phyloP scores from a whole-genome alignment of 2,329 filamentous ascomycete genomes.

The Arthroderma sp. region DNA sequence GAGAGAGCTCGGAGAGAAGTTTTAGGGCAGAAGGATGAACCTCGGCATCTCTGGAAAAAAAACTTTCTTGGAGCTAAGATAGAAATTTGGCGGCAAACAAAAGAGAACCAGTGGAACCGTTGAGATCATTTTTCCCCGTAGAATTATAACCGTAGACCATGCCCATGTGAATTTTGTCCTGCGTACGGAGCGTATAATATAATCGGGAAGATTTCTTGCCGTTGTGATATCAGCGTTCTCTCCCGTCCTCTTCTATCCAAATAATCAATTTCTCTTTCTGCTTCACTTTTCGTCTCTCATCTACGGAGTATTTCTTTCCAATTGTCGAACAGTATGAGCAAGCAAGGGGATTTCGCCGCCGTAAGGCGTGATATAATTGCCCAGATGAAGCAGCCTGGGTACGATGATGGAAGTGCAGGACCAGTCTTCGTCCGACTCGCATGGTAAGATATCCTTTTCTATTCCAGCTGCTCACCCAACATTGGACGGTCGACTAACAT shows the following conservation, averaged over 20 bases:
- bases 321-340: constrained; percentile 27
- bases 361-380: constrained; percentile 44
- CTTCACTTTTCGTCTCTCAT: too few species aligned
- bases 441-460: constrained; percentile 35
- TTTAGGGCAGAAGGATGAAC: neutral
- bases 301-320: constrained; percentile 10
- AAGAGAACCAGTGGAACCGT: neutral
- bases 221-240: neutral
- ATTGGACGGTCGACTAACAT: neutral
- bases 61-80: neutral
- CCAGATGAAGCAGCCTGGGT: constrained; percentile 48
- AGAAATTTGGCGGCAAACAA: neutral
- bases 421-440: constrained; percentile 53
- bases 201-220: neutral
- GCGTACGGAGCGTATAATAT: neutral
- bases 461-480: neutral
- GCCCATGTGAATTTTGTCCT: neutral
- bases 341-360: constrained; percentile 31
- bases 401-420: constrained; percentile 53
- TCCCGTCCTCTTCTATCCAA: neutral
- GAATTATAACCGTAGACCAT: neutral
- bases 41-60: neutral
- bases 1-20: too few species aligned
- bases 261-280: too few species aligned
- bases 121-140: neutral